Evolutionary conservation across 2,329 filamentous ascomycete species (phyloP).

Genomic region (Trichophyton benhamiae): DNA sequence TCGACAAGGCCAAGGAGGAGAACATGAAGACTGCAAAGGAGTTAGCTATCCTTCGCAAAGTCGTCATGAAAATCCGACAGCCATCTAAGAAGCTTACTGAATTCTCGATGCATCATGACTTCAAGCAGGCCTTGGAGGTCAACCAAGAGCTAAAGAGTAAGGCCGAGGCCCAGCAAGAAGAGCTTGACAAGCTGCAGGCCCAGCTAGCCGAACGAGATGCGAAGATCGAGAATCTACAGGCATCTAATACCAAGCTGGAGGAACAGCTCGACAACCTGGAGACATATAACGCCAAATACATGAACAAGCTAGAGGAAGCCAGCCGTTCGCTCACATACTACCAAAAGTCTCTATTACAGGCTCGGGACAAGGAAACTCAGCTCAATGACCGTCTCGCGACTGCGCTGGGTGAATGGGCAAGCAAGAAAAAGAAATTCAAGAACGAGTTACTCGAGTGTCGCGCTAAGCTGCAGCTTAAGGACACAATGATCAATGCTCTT

Average conservation of each 20-base stretch:
- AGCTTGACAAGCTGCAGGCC: neutral
- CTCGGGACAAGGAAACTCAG: neutral
- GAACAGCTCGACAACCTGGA: neutral
- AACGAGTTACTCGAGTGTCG: neutral
- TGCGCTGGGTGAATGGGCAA: slow-evolving; percentile 1
- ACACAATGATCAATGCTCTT: neutral
- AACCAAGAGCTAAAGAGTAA: neutral
- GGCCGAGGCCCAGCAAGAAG: neutral
- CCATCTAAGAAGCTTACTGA: neutral
- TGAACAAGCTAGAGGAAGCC: neutral
- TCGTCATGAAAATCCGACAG: neutral
- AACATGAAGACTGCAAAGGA: slow-evolving; percentile 4
- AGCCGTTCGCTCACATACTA: neutral
- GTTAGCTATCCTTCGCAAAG: neutral
- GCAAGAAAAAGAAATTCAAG: slow-evolving; percentile 3
- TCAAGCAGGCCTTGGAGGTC: neutral
- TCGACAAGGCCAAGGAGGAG: neutral
- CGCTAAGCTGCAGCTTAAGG: neutral
- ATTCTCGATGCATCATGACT: slow-evolving; percentile 1
- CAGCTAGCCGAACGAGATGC: neutral
- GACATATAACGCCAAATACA: neutral
- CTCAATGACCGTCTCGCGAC: neutral
- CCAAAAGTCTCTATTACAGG: neutral
- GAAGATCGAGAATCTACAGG: neutral
- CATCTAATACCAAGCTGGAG: neutral